Evolutionary conservation across 306 rosid species (phyloP).

Genomic region (Lupinus albus): DNA sequence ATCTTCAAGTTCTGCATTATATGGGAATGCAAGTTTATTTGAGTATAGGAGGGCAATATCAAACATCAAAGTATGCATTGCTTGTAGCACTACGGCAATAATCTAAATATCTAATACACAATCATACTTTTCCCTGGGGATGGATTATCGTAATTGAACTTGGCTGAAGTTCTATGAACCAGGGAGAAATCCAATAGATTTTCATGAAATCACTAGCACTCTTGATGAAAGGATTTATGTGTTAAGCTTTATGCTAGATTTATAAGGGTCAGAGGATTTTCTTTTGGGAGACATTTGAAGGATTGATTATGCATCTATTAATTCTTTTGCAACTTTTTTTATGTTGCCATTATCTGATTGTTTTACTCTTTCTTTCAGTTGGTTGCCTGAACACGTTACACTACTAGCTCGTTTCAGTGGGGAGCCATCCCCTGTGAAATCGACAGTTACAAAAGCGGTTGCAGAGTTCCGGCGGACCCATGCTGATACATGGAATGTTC

Average conservation of each 20-base stretch:
- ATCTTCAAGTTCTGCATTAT: slow-evolving; percentile 37
- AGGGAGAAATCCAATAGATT: slow-evolving; percentile 9
- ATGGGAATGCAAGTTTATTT: slow-evolving; percentile 19
- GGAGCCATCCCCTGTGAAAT: slow-evolving; percentile 91
- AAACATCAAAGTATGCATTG: background rate
- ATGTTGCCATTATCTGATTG: slow-evolving; percentile 17
- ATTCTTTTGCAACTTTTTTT: slow-evolving; percentile 14
- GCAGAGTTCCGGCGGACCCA: slow-evolving; percentile 98
- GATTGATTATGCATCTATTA: slow-evolving; percentile 20
- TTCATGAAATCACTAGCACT: slow-evolving; percentile 19
- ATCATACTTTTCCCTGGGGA: slow-evolving; percentile 4
- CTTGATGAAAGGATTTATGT: slow-evolving; percentile 9
- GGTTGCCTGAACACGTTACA: slow-evolving; percentile 94
- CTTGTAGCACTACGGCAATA: slow-evolving; percentile 15
- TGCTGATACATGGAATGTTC: slow-evolving; percentile 98
- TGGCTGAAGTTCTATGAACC: slow-evolving; percentile 24
- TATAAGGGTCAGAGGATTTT: background rate
- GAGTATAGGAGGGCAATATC: slow-evolving; percentile 20
- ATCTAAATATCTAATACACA: background rate
- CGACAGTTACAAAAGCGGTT: slow-evolving; percentile 95
- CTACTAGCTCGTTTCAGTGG: slow-evolving; percentile 87
- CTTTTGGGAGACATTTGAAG: slow-evolving; percentile 26
- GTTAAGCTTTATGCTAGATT: slow-evolving; percentile 10
- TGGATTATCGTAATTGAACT: slow-evolving; percentile 29
- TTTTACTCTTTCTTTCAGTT: slow-evolving; percentile 53